phyloP scores from a whole-genome alignment of 805 yeast genomes.

The Yamadazyma ubonensis region DNA sequence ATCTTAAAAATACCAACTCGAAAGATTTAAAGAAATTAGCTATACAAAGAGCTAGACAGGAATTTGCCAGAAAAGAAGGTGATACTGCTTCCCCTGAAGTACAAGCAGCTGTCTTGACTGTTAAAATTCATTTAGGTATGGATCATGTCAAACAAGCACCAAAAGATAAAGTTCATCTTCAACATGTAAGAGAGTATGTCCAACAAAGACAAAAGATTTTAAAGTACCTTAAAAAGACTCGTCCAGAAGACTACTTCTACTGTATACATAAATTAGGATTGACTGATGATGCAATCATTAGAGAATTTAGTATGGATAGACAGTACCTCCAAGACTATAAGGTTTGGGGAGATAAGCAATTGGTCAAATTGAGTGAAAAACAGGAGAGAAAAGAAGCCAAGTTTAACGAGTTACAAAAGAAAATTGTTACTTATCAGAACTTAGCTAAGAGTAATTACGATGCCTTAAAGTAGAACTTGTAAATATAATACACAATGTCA shows the following conservation, averaged over 20 bases:
- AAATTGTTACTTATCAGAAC: constrained; percentile 37
- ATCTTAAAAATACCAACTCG: constrained; percentile 67
- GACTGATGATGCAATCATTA: constrained; percentile 71
- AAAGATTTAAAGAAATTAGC: constrained; percentile 59
- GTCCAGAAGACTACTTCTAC: constrained; percentile 82
- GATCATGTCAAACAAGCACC: constrained; percentile 64
- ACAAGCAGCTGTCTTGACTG: constrained; percentile 88
- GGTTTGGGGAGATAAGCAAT: constrained; percentile 71
- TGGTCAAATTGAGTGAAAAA: constrained; percentile 49
- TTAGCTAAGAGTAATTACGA: constrained; percentile 36
- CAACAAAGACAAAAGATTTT: constrained; percentile 85
- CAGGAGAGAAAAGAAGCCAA: constrained; percentile 31
- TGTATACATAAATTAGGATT: constrained; percentile 85
- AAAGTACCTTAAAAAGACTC: constrained; percentile 74
- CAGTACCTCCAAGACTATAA: constrained; percentile 75
- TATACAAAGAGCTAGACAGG: constrained; percentile 63
- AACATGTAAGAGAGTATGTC: constrained; percentile 75
- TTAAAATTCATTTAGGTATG: constrained; percentile 73
- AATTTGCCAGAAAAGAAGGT: constrained; percentile 79
- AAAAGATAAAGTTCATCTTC: constrained; percentile 70
- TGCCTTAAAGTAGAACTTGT: constrained; percentile 1
- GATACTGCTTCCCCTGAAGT: constrained; percentile 96
- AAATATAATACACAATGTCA: constrained; percentile 1
- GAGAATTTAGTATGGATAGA: constrained; percentile 79
- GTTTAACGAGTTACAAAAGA: constrained; percentile 36